Base-by-base conservation (phyloP, 495 filamentous ascomycete genomes). In the Trypethelium eluteriae region DNA sequence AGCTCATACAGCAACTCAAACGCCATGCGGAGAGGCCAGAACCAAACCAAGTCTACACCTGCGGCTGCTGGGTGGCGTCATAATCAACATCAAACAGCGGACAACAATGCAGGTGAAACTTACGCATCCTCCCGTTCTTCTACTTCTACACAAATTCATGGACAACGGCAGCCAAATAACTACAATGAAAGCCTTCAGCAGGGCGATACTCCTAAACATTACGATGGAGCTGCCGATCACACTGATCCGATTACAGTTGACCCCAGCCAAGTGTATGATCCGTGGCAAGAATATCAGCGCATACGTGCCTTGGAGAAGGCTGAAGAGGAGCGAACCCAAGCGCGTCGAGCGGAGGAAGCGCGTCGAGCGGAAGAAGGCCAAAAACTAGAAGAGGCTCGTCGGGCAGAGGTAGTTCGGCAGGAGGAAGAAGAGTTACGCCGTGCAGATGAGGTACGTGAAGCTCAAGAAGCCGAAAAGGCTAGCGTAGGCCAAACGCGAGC, bases 261-360 rank as follows among this genome's bases (percentile, higher is more conserved):
- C 67, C 78, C 78, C 16, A 77, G 69, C 36, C 76, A 76, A 50
- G 74, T 79, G 10, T 80, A 80, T 63, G 75, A 80, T 64, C 74
- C 76, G 11, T 75, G 72, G 66, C 74, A 72, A 0, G 76, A 77
- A 64, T 69, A 73, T 36, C 72, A 74, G 65, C 70, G 77, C 1
- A 71, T 74, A 65, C 38, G 62, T 25, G 67, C 64, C n/a, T 70
- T 66, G 2, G 46, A 61, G 32, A 65, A 72, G 64, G 65, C 68
- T 32, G 75, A 71, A 47, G 68, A 74, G 69, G 65, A 72, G 41
- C 62, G 63, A 10, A 46, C 64, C 59, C 73, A 75, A 64, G 70
- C 64, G 64, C 38, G 64, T 12, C 68, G 68, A 49, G 63, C 44
- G 5, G 62, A 69, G 25, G 39, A 70, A 44, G 63, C 68, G 3